phyloP scores from a whole-genome alignment of 1,139 yeast species.

The Debaryomyces nepalensis region DNA sequence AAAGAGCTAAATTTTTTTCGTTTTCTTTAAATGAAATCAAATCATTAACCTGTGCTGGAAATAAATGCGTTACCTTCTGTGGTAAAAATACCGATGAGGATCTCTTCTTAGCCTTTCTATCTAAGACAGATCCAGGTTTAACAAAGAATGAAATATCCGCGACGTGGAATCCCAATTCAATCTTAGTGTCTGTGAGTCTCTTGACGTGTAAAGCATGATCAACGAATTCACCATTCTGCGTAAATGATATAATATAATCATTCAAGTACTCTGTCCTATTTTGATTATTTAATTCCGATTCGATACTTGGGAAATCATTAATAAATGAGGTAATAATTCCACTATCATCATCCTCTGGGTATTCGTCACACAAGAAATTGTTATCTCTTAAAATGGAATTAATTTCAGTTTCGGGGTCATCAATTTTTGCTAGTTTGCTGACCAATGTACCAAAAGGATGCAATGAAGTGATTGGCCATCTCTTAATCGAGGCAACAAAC shows the following conservation, averaged over 20 bases:
- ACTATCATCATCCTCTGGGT: conserved; percentile 53
- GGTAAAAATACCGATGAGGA: conserved; percentile 89
- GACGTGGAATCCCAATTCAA: conserved; percentile 80
- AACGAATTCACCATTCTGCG: conserved; percentile 61
- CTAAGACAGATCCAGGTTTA: conserved; percentile 74
- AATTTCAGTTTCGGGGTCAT: conserved; percentile 77
- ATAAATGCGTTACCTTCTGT: conserved; percentile 71
- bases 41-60: conserved; percentile 68
- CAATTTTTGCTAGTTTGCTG: conserved; percentile 82
- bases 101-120: conserved; percentile 88
- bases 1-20: conserved; percentile 67
- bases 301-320: conserved; percentile 43
- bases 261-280: conserved; percentile 61
- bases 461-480: conserved; percentile 98
- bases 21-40: conserved; percentile 66
- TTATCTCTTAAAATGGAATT: conserved; percentile 92
- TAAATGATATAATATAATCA: conserved; percentile 69
- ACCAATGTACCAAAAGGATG: conserved; percentile 97
- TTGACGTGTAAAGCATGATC: conserved; percentile 85
- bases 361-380: conserved; percentile 88
- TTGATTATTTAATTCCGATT: conserved; percentile 37
- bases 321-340: conserved; percentile 22
- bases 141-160: conserved; percentile 77
- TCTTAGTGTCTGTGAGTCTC: conserved; percentile 57
- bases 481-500: conserved; percentile 92